Conservation (phyloP, 1,284 basidiomycete genomes). For the Leccinum colubrinum region DNA sequence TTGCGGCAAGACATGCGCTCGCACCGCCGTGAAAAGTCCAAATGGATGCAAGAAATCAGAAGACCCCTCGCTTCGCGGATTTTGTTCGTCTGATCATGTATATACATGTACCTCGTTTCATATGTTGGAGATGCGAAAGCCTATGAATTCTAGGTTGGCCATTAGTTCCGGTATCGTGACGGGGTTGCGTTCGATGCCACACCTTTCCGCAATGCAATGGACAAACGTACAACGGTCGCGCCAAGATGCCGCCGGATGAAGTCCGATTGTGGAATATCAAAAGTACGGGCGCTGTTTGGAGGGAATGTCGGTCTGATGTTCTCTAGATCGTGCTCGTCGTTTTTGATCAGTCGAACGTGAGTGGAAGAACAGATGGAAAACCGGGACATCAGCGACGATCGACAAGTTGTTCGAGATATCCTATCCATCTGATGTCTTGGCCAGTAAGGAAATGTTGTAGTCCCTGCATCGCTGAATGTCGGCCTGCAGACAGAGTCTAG, state of each 20-base stretch:
- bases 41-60: constrained; percentile 47
- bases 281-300: constrained; percentile 32
- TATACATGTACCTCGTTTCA: constrained; percentile 35
- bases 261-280: constrained; percentile 33
- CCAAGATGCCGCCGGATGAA: constrained; percentile 24
- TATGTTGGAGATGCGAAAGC: constrained; percentile 8
- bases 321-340: constrained; percentile 16
- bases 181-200: constrained; percentile 47
- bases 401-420: constrained; percentile 54
- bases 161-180: constrained; percentile 44
- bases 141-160: constrained; percentile 41
- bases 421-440: constrained; percentile 26
- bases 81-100: constrained; percentile 56
- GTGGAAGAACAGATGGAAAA: constrained; percentile 49
- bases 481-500: constrained; percentile 28
- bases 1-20: constrained; percentile 60
- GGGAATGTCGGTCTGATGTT: constrained; percentile 30
- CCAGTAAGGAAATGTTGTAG: constrained; percentile 42
- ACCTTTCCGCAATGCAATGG: constrained; percentile 37
- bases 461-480: constrained; percentile 6
- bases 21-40: constrained; percentile 32
- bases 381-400: constrained; percentile 38
- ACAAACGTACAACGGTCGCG: constrained; percentile 23
- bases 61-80: constrained; percentile 46
- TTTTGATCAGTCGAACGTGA: constrained; percentile 34